Percentiles rank a stretch among this genome's conserved stretches.
phyloP scores from a whole-genome alignment of 768 basidiomycete genomes.

The Lactarius sanguifluus region DNA sequence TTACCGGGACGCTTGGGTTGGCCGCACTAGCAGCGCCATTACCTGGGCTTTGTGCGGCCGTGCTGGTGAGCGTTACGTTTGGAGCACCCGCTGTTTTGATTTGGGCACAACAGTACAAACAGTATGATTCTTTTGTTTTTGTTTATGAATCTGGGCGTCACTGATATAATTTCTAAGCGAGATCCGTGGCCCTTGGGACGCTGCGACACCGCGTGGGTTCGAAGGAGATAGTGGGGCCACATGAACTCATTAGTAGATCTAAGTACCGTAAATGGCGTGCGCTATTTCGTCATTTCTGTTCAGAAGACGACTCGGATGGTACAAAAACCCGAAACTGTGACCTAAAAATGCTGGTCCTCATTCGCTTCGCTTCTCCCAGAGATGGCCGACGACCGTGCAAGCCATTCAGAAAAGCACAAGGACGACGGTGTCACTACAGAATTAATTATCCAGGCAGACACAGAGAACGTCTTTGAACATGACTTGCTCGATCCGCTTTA shows the following conservation, averaged over 20 bases:
- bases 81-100: conserved; percentile 71
- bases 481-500: conserved; percentile 45
- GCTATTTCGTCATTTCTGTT: background rate
- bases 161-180: conserved; percentile 52
- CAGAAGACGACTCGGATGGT: background rate
- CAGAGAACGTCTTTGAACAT: conserved; percentile 15
- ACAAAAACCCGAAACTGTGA: conserved; percentile 1
- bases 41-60: conserved; percentile 53
- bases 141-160: background rate
- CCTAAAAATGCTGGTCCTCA: background rate
- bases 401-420: background rate
- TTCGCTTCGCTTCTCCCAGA: background rate
- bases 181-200: conserved; percentile 89
- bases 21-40: conserved; percentile 52
- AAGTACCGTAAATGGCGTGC: background rate
- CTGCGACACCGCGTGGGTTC: conserved; percentile 58
- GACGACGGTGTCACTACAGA: conserved; percentile 1
- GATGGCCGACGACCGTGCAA: conserved; percentile 15
- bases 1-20: conserved; percentile 59
- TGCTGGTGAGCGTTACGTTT: conserved; percentile 62
- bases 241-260: background rate
- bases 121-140: conserved; percentile 47
- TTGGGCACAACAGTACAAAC: conserved; percentile 88
- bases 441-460: conserved; percentile 1
- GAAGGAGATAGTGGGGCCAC: background rate